Percentiles rank a stretch among this genome's conserved stretches.
phyloP scores from a whole-genome alignment of 1,284 basidiomycete genomes.

The Inonotus hispidus region DNA sequence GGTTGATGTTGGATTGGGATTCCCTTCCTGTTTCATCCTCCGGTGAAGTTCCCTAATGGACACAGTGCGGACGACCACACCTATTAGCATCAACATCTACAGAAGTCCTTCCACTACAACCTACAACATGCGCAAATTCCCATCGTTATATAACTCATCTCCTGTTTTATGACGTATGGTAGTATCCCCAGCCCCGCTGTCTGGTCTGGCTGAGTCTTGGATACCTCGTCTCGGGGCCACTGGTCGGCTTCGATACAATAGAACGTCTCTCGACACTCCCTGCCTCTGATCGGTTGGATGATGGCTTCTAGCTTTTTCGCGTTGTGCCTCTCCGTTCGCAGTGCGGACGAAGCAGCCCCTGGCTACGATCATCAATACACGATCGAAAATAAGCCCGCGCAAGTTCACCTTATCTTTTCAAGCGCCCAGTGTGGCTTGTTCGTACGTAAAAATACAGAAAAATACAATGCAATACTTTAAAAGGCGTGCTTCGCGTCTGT shows the following conservation, averaged over 20 bases:
- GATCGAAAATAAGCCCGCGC: too few species aligned
- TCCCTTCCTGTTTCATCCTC: background rate
- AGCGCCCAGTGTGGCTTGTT: too few species aligned
- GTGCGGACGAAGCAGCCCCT: background rate
- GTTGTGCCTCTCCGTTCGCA: background rate
- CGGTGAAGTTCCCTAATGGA: conserved; percentile 13
- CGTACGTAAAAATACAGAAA: too few species aligned
- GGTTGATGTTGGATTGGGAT: background rate
- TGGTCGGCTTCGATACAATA: background rate
- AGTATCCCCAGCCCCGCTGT: conserved; percentile 12
- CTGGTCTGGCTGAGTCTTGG: conserved; percentile 5
- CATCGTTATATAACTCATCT: background rate
- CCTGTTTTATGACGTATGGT: background rate
- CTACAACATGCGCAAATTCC: conserved; percentile 6
- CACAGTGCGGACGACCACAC: conserved; percentile 10
- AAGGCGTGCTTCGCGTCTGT: too few species aligned
- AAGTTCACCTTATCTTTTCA: too few species aligned
- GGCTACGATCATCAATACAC: too few species aligned
- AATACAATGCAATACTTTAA: too few species aligned
- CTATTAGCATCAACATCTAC: conserved; percentile 9
- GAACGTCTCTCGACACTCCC: background rate
- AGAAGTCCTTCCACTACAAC: conserved; percentile 9
- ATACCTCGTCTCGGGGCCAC: background rate
- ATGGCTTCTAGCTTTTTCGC: background rate
- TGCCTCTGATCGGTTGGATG: background rate